Evolutionary conservation across 352 stramenopile genomes (phyloP).

Genomic region (Pythium brachiatum): DNA sequence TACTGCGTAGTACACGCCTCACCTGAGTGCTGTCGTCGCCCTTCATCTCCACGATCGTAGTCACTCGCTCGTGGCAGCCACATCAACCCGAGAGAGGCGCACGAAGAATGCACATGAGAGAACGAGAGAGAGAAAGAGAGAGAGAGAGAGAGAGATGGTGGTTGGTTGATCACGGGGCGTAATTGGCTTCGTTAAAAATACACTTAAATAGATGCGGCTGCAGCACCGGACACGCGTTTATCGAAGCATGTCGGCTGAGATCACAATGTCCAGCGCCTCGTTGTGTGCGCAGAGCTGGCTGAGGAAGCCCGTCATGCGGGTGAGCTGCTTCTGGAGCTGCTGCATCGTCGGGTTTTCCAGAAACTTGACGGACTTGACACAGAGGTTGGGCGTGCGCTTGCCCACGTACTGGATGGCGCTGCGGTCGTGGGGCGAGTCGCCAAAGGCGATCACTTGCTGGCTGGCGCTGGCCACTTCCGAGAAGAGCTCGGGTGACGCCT

Average conservation of each 20-base stretch:
- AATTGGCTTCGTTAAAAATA: constrained; percentile 6
- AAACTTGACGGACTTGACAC: constrained; percentile 79
- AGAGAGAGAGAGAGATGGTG: too few relatives aligned
- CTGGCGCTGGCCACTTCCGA: background rate
- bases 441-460: constrained; percentile 69
- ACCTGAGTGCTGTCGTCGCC: background rate
- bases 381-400: constrained; percentile 39
- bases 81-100: background rate
- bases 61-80: background rate
- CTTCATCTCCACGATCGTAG: background rate
- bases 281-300: constrained; percentile 58
- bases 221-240: constrained; percentile 20
- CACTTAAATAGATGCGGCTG: constrained; percentile 23
- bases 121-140: background rate
- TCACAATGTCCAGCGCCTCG: constrained; percentile 67
- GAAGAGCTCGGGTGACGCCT: constrained; percentile 13
- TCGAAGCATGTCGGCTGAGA: constrained; percentile 69
- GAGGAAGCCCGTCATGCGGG: constrained; percentile 57
- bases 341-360: constrained; percentile 71
- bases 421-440: constrained; percentile 70
- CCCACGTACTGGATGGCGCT: constrained; percentile 69
- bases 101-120: background rate
- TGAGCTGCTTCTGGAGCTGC: constrained; percentile 71
- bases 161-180: background rate
- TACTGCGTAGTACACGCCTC: too few relatives aligned